Evolutionary conservation across 805 yeast genomes (phyloP).

Genomic region (Wickerhamiella lipophila): DNA sequence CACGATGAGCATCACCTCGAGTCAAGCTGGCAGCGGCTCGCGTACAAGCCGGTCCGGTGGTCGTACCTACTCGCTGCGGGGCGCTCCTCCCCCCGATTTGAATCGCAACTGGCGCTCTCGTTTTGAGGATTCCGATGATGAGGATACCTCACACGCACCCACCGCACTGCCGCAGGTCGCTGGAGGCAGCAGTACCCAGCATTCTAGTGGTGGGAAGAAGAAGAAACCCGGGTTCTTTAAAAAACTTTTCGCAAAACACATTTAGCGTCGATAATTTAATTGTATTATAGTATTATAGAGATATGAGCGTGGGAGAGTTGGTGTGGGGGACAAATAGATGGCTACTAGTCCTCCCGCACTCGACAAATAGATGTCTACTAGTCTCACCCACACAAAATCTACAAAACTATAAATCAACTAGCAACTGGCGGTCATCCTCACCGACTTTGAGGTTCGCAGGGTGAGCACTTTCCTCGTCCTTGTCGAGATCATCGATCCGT

Average conservation of each 20-base stretch:
- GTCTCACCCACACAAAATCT: not conserved
- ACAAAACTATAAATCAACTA: constrained; percentile 21
- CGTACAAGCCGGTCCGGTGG: constrained; percentile 1
- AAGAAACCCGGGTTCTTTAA: constrained; percentile 19
- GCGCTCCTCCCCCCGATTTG: constrained; percentile 8
- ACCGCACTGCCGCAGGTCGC: constrained; percentile 5
- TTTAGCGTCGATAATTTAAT: not conserved
- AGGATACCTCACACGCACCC: constrained; percentile 2
- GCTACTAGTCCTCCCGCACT: not conserved
- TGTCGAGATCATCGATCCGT: constrained; percentile 53
- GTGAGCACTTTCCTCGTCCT: constrained; percentile 21
- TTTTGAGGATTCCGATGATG: constrained; percentile 11
- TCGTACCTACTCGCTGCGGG: constrained; percentile 10
- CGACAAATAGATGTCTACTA: not conserved
- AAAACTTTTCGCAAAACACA: constrained; percentile 13
- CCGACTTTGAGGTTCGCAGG: constrained; percentile 22
- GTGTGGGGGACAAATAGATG: too few relatives aligned
- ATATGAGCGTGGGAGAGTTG: too few relatives aligned
- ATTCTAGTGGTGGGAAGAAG: not conserved
- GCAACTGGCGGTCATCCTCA: constrained; percentile 27
- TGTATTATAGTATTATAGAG: not conserved
- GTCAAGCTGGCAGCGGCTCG: not conserved
- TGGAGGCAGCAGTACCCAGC: too few relatives aligned
- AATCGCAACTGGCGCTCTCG: constrained; percentile 11
- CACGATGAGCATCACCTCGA: constrained; percentile 1